A percentile compares a stretch with the other conserved stretches of the same genome.
Evolutionary conservation across 305 asterid species (phyloP).

Genomic region (Rubia balearica): DNA sequence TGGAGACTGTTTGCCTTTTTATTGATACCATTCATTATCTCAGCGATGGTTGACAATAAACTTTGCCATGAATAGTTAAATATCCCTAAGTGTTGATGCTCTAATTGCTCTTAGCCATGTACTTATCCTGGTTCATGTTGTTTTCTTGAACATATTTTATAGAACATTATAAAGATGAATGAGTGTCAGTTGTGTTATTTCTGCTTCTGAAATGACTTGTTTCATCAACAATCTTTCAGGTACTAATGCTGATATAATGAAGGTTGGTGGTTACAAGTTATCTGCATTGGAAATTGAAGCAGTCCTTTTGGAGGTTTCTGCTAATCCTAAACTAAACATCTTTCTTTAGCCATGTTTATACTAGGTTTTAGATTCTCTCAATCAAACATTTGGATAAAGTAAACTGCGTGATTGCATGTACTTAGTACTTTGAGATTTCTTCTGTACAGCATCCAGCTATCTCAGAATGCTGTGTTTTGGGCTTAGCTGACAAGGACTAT

Average conservation of each 20-base stretch:
- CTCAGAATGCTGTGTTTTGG: slow-evolving; percentile 89
- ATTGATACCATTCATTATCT: not conserved
- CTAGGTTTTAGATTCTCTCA: not conserved
- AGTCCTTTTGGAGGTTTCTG: slow-evolving; percentile 73
- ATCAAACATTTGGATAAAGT: not conserved
- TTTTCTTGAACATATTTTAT: not conserved
- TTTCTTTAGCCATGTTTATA: not conserved
- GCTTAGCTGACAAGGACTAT: slow-evolving; percentile 80
- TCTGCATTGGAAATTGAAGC: slow-evolving; percentile 98
- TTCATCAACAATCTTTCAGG: slow-evolving; percentile 39
- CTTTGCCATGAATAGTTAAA: not conserved
- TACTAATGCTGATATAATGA: slow-evolving; percentile 96
- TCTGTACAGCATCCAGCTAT: slow-evolving; percentile 65
- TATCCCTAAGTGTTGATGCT: not conserved
- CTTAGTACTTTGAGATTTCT: slow-evolving; percentile 15
- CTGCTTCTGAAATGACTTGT: slow-evolving; percentile 7
- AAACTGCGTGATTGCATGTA: not conserved
- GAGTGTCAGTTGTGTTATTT: not conserved
- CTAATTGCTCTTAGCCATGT: not conserved
- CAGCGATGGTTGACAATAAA: not conserved
- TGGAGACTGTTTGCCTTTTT: not conserved
- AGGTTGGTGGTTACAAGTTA: slow-evolving; percentile 92
- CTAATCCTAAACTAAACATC: slow-evolving; percentile 11
- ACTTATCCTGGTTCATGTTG: not conserved
- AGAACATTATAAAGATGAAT: not conserved